Percentiles rank a stretch among this genome's conserved stretches.
Conservation (phyloP, 805 yeast species). For the Candida golubevii region DNA sequence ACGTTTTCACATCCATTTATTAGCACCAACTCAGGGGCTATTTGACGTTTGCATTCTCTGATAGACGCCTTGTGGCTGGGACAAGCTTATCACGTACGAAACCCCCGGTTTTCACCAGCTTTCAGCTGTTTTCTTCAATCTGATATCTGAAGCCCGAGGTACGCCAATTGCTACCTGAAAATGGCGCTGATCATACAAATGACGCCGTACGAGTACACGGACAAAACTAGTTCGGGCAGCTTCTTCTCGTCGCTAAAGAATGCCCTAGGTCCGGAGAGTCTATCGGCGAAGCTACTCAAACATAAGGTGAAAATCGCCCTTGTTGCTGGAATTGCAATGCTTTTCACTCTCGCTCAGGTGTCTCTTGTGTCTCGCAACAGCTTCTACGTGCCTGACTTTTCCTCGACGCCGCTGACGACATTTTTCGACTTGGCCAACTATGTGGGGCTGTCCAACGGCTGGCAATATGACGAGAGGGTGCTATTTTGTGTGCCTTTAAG, state of each 20-base stretch:
- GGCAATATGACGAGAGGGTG: conserved; percentile 76
- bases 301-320: conserved; percentile 13
- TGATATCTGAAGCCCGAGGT: too few relatives aligned
- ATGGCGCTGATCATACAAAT: conserved; percentile 15
- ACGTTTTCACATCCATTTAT: too few relatives aligned
- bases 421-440: conserved; percentile 70
- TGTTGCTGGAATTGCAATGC: conserved; percentile 5
- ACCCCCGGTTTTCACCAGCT: neutral
- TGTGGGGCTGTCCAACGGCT: conserved; percentile 65
- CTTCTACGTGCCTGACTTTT: conserved; percentile 33
- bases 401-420: conserved; percentile 41
- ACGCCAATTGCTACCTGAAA: neutral
- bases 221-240: conserved; percentile 8
- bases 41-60: too few relatives aligned
- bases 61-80: neutral
- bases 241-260: conserved; percentile 3
- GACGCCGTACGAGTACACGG: conserved; percentile 19
- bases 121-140: neutral
- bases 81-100: neutral
- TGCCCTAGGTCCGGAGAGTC: conserved; percentile 3
- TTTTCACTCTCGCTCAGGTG: conserved; percentile 14
- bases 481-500: conserved; percentile 85
- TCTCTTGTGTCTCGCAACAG: conserved; percentile 11
- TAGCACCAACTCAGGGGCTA: too few relatives aligned
- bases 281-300: conserved; percentile 7